These are phyloP conservation scores for Colletotrichum kahawae DNA, from an alignment of 2,329 filamentous ascomycete genomes.

Conservation along the genomic window DNA sequence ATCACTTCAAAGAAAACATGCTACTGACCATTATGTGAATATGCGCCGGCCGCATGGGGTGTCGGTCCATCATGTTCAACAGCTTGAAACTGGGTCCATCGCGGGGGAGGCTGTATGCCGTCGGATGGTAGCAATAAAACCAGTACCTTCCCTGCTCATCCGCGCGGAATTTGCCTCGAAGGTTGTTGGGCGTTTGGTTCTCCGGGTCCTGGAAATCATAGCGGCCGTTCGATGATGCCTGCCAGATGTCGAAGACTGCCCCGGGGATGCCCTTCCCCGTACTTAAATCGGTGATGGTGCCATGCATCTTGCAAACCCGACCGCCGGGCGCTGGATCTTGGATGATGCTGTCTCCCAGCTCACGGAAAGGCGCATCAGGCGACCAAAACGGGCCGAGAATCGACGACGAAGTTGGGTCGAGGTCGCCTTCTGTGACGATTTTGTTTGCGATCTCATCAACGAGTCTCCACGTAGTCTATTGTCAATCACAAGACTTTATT, in stretches of 20 bases:
- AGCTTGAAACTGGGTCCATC: background rate
- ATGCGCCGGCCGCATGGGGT: background rate
- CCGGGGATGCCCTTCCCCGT: background rate
- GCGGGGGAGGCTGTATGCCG: background rate
- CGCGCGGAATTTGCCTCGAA: constrained; percentile 76
- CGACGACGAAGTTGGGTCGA: background rate
- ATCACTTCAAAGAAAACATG: background rate
- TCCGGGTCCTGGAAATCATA: constrained; percentile 79
- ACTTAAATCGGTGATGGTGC: background rate
- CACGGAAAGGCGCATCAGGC: background rate
- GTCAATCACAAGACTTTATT: background rate
- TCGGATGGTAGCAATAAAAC: background rate
- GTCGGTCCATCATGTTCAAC: background rate
- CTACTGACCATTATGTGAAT: background rate
- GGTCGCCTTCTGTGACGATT: background rate
- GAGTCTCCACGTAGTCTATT: background rate
- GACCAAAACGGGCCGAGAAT: background rate
- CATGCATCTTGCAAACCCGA: background rate
- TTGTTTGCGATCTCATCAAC: background rate
- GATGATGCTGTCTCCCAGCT: background rate
- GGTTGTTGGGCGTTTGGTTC: constrained; percentile 74
- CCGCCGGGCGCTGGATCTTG: background rate
- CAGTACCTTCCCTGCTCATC: constrained; percentile 73
- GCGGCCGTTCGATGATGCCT: constrained; percentile 71
- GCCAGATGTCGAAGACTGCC: background rate